These are phyloP conservation scores for Neurospora tetrasperma DNA, from an alignment of 495 filamentous ascomycete genomes.

Conservation along the genomic window DNA sequence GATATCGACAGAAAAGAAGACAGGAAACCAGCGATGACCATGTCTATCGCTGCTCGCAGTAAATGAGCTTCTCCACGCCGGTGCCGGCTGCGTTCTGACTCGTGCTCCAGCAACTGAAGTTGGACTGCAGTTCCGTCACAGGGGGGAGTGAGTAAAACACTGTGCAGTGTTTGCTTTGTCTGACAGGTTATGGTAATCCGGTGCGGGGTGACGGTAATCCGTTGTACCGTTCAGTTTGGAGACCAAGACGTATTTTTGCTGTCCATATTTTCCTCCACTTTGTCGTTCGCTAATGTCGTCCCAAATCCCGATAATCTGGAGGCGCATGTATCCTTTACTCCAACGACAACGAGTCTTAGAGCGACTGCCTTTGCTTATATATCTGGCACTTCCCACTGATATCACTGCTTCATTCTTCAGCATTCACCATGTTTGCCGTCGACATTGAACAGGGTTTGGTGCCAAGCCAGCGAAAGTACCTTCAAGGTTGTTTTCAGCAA, in stretches of 20 bases:
- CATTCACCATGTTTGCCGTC: neutral
- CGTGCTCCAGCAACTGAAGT: neutral
- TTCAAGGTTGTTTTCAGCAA: neutral
- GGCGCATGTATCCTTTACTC: neutral
- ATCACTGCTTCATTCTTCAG: neutral
- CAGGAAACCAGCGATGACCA: neutral
- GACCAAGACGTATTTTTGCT: neutral
- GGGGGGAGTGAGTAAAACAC: neutral
- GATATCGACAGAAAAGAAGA: neutral
- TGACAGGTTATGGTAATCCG: neutral
- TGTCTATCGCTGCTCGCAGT: neutral
- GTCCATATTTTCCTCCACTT: neutral
- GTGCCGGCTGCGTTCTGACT: constrained; percentile 8
- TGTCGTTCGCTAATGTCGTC: neutral
- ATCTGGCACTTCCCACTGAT: neutral
- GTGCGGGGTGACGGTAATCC: neutral
- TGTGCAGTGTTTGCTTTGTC: neutral
- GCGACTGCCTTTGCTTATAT: neutral
- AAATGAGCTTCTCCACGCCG: constrained; percentile 5
- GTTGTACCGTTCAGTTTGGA: neutral
- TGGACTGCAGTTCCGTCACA: neutral
- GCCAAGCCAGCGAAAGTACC: neutral
- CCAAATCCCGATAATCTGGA: neutral
- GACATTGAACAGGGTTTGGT: neutral
- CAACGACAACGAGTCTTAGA: neutral